phyloP scores from a whole-genome alignment of 805 yeast genomes.

The Candida hispaniensis region DNA sequence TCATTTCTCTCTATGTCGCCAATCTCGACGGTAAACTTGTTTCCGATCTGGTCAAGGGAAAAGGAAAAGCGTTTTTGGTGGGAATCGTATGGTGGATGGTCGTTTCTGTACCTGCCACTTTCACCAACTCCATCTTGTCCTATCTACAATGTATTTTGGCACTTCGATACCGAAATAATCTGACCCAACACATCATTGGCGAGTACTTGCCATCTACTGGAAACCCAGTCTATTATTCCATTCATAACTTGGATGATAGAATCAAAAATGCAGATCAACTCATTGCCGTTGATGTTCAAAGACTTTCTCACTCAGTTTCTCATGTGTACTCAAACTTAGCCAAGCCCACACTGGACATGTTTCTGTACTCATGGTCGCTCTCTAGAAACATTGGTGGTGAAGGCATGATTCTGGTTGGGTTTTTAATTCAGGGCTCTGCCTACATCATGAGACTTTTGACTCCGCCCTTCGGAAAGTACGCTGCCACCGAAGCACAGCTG shows the following conservation, averaged over 20 bases:
- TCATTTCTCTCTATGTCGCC: slow-evolving; percentile 72
- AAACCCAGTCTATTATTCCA: slow-evolving; percentile 58
- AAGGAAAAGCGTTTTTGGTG: slow-evolving; percentile 51
- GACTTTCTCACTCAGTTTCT: slow-evolving; percentile 61
- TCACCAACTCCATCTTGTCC: slow-evolving; percentile 57
- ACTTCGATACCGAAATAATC: slow-evolving; percentile 43
- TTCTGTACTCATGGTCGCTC: slow-evolving; percentile 70
- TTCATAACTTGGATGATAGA: slow-evolving; percentile 47
- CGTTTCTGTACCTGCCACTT: slow-evolving; percentile 76
- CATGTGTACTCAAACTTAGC: slow-evolving; percentile 71
- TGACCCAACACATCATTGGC: slow-evolving; percentile 54
- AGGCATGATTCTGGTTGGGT: slow-evolving; percentile 61
- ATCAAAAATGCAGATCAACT: slow-evolving; percentile 74
- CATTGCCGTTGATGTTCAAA: slow-evolving; percentile 67
- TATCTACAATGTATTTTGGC: slow-evolving; percentile 32
- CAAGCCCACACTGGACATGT: slow-evolving; percentile 70
- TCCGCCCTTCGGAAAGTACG: slow-evolving; percentile 80
- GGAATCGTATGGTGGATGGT: slow-evolving; percentile 67
- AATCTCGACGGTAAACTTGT: slow-evolving; percentile 77
- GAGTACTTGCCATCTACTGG: slow-evolving; percentile 62
- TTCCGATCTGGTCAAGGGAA: slow-evolving; percentile 64
- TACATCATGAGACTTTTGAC: slow-evolving; percentile 61
- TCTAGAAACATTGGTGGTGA: slow-evolving; percentile 47
- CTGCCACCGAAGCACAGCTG: slow-evolving; percentile 61
- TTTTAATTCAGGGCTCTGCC: slow-evolving; percentile 73